Base-by-base conservation (phyloP, 2,329 filamentous ascomycete genomes). In the Penicillium frequentans region DNA sequence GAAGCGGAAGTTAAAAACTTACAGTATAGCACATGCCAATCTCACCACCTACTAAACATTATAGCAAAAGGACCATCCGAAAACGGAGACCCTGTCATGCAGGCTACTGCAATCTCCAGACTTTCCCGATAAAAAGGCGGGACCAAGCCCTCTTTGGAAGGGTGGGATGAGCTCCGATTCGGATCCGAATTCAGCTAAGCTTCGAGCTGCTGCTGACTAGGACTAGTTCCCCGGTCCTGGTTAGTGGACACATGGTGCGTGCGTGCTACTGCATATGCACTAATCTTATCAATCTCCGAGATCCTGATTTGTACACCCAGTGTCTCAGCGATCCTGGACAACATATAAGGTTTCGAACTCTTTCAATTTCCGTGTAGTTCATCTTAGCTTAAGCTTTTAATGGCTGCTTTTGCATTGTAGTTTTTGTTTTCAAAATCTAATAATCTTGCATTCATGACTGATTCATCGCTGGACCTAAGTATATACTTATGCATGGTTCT, bases 241-340 rank as follows among this genome's bases (percentile, higher is more conserved):
- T 37, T 47, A 26, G 48, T 42, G 26, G 35, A 31, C 19, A 51
- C 31, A 26, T 50, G 33, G 33, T 39, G 16, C 48, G 33, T 50
- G 48, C 27, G 27, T 29, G 8, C 47, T 44, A 21, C 26, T 52
- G 49, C 39, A 52, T 11, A 21, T 47, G 39, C 27, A 16, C 19
- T 46, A 29, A 53, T 53, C 51, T 53, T 53, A 53, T 53, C 51
- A 53, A 53, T 53, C 51, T 53, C 26, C n/a, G 39, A 31, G 21
- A 16, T 21, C 19, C n/a, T 31, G 14, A 39, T 50, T 50, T 21
- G 35, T 42, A 8, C 23, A 26, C 33, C 16, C 9, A 39, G n/a
- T 37, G 33, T 39, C 26, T 50, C 33, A 42, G n/a, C 10, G 10
- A 47, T 45, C 46, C 45, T 19, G 8, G 11, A 9, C 27, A 16